Base-by-base conservation (phyloP, 257 asterid genomes). In the Nicotiana benthamiana region DNA sequence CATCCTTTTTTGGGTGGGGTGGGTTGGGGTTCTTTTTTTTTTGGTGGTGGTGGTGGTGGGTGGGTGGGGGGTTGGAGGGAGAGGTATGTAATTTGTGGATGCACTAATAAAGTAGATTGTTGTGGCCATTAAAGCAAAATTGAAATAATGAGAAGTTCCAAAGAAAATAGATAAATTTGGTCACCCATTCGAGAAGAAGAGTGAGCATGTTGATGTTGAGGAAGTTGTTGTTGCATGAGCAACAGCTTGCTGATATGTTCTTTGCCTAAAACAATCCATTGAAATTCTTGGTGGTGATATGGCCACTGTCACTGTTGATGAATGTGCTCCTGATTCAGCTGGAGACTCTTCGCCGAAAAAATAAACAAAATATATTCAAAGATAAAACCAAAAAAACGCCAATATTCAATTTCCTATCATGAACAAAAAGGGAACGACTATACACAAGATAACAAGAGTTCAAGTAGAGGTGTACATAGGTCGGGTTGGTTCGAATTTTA, bases 201-300 rank as follows among this genome's bases (percentile, higher is more conserved):
- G 12, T 40, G 48, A 40, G 12, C 12, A 8, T 40, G 12, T 40
- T 40, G 11, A 84, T 16, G 94, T 83, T 17, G 97, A 86, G 2
- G 97, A 80, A 0, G 93, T 84, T 2, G 94, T 78, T 12, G 93
- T 77, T 8, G 83, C 48, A 40, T 40, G 11, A 40, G 48, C 48
- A 40, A 1, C 83, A 15, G 72, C 77, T 83, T 81, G 86, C 59
- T 85, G 87, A 5, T 93, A 78, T 13, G 91, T 78, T 46, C 92
- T 81, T 75, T 88, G 93, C 51, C 91, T 88, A 62, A 89, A 90
- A 75, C 89, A 89, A 43, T 93, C 99, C 46, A 94, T 81, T 26
- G 97, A 91, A 27, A 90, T 92, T 62, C 90, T 85, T n/a, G 97
- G 97, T 18, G 97, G 95, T 6, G 99, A 92, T 20, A 91, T 53